phyloP scores from a whole-genome alignment of 768 basidiomycete species.

The Calocybe indica region DNA sequence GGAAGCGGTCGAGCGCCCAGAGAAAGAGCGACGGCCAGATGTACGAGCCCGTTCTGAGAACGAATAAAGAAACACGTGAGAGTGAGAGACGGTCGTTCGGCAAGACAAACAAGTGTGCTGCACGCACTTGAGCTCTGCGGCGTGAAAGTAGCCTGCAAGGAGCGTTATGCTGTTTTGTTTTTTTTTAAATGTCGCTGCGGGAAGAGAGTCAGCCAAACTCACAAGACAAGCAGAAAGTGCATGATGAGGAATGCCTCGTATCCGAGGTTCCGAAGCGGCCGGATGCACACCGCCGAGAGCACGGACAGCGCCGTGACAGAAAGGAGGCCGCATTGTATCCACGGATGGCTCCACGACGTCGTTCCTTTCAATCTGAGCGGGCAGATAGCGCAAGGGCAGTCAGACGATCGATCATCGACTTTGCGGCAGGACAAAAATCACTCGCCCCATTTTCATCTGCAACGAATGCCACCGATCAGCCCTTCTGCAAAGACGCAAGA shows the following conservation, averaged over 20 bases:
- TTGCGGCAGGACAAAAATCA: background rate
- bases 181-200: conserved; percentile 1
- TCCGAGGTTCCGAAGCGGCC: conserved; percentile 34
- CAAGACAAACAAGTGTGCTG: no score
- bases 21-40: conserved; percentile 47
- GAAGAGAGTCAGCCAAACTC: conserved; percentile 7
- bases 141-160: conserved; percentile 36
- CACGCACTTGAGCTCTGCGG: conserved; percentile 10
- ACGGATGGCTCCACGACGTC: conserved; percentile 13
- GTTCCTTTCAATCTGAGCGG: conserved; percentile 13
- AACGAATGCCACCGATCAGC: no score
- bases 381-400: conserved; percentile 2
- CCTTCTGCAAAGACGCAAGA: no score
- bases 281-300: conserved; percentile 39
- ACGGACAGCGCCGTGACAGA: conserved; percentile 34
- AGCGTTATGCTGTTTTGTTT: conserved; percentile 25
- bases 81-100: no score
- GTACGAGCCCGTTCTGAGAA: conserved; percentile 21
- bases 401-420: no score
- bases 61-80: background rate
- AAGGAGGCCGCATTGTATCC: conserved; percentile 29
- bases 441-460: no score
- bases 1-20: conserved; percentile 49
- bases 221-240: conserved; percentile 39
- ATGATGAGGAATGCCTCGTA: conserved; percentile 50